A percentile compares a stretch with the other conserved stretches of the same genome.
phyloP scores from a whole-genome alignment of 2,329 filamentous ascomycete genomes.

The Xylaria sp. region DNA sequence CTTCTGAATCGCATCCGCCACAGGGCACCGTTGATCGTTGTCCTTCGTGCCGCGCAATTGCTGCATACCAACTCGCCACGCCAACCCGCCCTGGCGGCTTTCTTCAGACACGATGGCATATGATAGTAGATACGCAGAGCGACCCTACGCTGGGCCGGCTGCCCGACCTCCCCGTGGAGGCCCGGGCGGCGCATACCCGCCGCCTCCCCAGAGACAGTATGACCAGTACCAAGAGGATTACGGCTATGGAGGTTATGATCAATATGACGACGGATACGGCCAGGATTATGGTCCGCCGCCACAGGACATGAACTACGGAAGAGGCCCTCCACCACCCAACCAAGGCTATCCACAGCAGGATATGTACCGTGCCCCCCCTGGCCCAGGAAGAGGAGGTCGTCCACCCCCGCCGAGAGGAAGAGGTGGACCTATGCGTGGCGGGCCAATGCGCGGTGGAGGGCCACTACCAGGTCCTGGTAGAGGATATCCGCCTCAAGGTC shows the following conservation, averaged over 20 bases:
- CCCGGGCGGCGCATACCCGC: constrained; percentile 43
- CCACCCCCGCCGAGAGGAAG: constrained; percentile 56
- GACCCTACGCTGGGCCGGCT: constrained; percentile 60
- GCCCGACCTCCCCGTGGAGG: constrained; percentile 50
- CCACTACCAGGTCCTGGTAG: constrained; percentile 30
- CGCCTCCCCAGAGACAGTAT: constrained; percentile 50
- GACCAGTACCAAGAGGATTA: constrained; percentile 59
- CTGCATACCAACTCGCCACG: background rate
- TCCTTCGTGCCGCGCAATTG: constrained; percentile 12
- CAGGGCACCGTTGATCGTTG: constrained; percentile 23
- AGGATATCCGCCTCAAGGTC: constrained; percentile 34
- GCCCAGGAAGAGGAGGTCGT: constrained; percentile 54
- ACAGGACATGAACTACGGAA: constrained; percentile 59
- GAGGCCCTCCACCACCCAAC: constrained; percentile 53
- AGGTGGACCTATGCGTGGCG: constrained; percentile 48
- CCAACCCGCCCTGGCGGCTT: background rate
- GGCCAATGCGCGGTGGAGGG: constrained; percentile 37
- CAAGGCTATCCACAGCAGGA: constrained; percentile 56
- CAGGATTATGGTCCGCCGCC: constrained; percentile 54
- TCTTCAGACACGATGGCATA: constrained; percentile 58
- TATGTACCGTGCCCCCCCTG: constrained; percentile 54
- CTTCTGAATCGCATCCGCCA: background rate
- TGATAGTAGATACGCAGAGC: constrained; percentile 58
- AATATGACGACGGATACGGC: constrained; percentile 54
- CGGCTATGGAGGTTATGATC: constrained; percentile 56